Conservation (phyloP, 768 basidiomycete species). For the Atractiella rhizophila region DNA sequence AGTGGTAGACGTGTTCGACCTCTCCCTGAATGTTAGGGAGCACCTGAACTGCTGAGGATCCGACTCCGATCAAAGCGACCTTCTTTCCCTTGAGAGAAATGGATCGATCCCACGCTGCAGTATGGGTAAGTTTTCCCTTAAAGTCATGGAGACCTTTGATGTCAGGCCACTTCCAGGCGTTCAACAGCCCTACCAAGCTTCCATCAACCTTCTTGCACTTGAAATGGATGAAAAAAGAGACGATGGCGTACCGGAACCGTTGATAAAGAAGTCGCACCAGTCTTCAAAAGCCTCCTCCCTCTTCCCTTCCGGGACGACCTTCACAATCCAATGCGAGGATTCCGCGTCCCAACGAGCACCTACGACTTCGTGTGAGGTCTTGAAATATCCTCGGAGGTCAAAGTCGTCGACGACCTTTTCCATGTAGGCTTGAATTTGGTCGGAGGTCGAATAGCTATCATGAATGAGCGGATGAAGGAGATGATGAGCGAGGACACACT, state of each 20-base stretch:
- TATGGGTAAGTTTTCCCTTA: slow-evolving; percentile 36
- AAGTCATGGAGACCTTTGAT: slow-evolving; percentile 35
- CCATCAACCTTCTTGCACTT: background rate
- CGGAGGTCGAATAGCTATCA: slow-evolving; percentile 34
- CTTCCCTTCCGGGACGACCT: slow-evolving; percentile 10
- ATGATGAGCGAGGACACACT: background rate
- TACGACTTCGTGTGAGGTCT: slow-evolving; percentile 24
- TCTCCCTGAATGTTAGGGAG: slow-evolving; percentile 3
- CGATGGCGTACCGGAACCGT: slow-evolving; percentile 26
- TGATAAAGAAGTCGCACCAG: slow-evolving; percentile 33
- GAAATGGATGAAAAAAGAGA: background rate
- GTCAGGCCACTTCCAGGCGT: slow-evolving; percentile 42
- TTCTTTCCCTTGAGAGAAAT: slow-evolving; percentile 16
- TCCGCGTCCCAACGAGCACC: slow-evolving; percentile 30
- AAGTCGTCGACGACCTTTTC: slow-evolving; percentile 17
- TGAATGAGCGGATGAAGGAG: background rate
- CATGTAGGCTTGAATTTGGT: slow-evolving; percentile 35
- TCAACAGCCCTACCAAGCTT: slow-evolving; percentile 15
- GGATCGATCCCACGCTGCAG: slow-evolving; percentile 32
- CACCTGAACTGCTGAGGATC: slow-evolving; percentile 5
- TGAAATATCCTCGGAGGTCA: slow-evolving; percentile 4
- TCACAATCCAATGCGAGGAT: slow-evolving; percentile 34
- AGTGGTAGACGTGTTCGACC: slow-evolving; percentile 5
- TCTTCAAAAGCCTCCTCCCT: slow-evolving; percentile 27
- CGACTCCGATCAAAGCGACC: slow-evolving; percentile 17